Evolutionary conservation across 495 filamentous ascomycete species (phyloP), one percentile per base, ranked within the genome.

Genomic region (Aspergillus cavernicola): DNA sequence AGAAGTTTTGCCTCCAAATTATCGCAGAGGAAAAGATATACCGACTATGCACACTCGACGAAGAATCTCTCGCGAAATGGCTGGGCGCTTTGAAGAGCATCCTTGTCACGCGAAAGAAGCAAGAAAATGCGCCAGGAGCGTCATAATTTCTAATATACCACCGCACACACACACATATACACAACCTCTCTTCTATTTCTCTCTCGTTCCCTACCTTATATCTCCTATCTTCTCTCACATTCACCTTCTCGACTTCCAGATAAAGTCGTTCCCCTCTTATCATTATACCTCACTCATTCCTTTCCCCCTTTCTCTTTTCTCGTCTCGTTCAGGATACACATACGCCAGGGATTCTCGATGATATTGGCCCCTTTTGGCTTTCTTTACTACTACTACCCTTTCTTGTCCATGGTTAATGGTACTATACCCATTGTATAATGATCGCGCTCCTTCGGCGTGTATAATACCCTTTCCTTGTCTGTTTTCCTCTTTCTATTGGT

Each of bases 1-100:
- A 95, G 73, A 80, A 70, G 36, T 82, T 86, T 62, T 98, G 93
- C 68, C 73, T 97, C 71, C 93, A 98, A 66, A 81, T 97, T 60
- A 96, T 98, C 69, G 88, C 88, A 39, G 92, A 95, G 57, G 92
- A 96, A 62, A 92, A 95, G 69, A 90, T 82, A 47, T 96, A 92
- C 55, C 84, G 89, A 33, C 92, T 96, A 54, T 93, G 88, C 64
- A 85, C 89, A 1, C 69, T 80, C 16, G 83, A 87, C 62, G 93
- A 98, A 69, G 92, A 96, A 57, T 71, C 79, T 16, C 73, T 97
- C 37, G 84, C 90, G 10, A 86, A 85, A 56, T 95, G 88, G 75
- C 75, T 97, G 2, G 93, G 95, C 0, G 87, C 89, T 1, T 75
- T 97, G 64, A 97, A 97, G 70, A 96, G 90, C 66, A 77, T 95